These are phyloP conservation scores for Phytophthora palmivora DNA, from an alignment of 352 stramenopile species.

Conservation along the genomic window DNA sequence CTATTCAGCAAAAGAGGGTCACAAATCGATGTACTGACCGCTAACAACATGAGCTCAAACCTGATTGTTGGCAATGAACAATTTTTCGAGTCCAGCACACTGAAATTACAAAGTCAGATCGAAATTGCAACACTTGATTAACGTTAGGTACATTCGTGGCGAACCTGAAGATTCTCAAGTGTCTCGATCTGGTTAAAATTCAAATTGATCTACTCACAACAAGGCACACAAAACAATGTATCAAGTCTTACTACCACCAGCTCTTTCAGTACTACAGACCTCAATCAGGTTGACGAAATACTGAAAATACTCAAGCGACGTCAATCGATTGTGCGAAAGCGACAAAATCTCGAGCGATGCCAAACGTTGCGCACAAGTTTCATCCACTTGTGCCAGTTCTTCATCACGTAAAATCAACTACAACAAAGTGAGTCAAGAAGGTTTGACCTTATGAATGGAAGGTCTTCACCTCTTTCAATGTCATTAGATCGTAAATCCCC, in stretches of 20 bases:
- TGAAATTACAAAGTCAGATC: constrained; percentile 25
- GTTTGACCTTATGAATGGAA: background rate
- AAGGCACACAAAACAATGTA: background rate
- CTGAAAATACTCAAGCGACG: constrained; percentile 68
- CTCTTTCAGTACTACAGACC: constrained; percentile 29
- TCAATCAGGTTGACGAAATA: constrained; percentile 79
- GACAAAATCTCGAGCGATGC: constrained; percentile 79
- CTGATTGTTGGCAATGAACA: constrained; percentile 71
- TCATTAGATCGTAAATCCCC: constrained; percentile 66
- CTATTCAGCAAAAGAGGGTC: constrained; percentile 15
- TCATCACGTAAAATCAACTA: constrained; percentile 84
- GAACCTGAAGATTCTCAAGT: constrained; percentile 57
- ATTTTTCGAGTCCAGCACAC: constrained; percentile 65
- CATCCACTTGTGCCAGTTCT: constrained; percentile 51
- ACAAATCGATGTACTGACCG: background rate
- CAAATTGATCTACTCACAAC: constrained; percentile 57
- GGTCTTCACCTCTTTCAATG: constrained; percentile 64
- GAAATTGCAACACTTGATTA: background rate
- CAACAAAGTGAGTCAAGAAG: background rate
- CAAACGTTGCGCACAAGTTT: constrained; percentile 63
- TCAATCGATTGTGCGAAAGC: constrained; percentile 79
- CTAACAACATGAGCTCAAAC: constrained; percentile 19
- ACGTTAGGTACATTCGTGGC: background rate
- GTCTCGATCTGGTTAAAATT: constrained; percentile 73
- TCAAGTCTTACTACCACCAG: background rate